Percentiles rank a stretch among this genome's conserved stretches.
Conservation (phyloP, 257 asterid species). For the Nemophila menziesii region DNA sequence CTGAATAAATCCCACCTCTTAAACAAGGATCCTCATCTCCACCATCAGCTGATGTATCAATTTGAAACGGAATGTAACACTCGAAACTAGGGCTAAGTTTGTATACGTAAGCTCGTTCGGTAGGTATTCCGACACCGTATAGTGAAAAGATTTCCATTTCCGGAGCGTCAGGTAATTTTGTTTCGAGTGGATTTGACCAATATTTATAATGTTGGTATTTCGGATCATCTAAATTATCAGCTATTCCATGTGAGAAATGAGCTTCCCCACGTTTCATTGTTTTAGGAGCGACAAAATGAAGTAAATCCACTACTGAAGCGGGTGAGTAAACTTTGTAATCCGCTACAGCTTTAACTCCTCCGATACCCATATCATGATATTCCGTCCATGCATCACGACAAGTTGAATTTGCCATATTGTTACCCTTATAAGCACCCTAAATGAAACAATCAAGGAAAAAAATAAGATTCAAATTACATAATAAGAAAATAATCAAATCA, state of each 20-base stretch:
- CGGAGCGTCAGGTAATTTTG: constrained; percentile 74
- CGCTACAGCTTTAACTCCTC: constrained; percentile 53
- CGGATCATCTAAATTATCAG: constrained; percentile 47
- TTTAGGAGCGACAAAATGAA: constrained; percentile 73
- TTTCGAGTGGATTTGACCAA: constrained; percentile 89
- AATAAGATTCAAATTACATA: constrained; percentile 4
- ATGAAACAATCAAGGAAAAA: constrained; percentile 9
- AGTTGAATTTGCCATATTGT: constrained; percentile 39
- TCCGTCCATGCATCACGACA: constrained; percentile 72
- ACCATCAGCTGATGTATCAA: constrained; percentile 63
- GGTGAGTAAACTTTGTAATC: constrained; percentile 58
- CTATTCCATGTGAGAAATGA: constrained; percentile 73
- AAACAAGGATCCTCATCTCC: constrained; percentile 41
- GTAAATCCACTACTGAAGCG: constrained; percentile 44
- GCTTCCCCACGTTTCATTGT: constrained; percentile 81
- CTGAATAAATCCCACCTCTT: constrained; percentile 68
- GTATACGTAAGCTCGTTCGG: constrained; percentile 79
- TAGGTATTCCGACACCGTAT: constrained; percentile 89
- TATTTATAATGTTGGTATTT: constrained; percentile 59
- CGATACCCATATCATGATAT: constrained; percentile 69
- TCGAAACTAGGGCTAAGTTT: constrained; percentile 47
- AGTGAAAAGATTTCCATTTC: constrained; percentile 76
- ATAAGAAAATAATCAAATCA: constrained; percentile 9
- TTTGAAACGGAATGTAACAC: constrained; percentile 67
- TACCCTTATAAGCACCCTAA: constrained; percentile 59